Base-by-base conservation (phyloP, 306 rosid genomes). In the Rosa chinensis region DNA sequence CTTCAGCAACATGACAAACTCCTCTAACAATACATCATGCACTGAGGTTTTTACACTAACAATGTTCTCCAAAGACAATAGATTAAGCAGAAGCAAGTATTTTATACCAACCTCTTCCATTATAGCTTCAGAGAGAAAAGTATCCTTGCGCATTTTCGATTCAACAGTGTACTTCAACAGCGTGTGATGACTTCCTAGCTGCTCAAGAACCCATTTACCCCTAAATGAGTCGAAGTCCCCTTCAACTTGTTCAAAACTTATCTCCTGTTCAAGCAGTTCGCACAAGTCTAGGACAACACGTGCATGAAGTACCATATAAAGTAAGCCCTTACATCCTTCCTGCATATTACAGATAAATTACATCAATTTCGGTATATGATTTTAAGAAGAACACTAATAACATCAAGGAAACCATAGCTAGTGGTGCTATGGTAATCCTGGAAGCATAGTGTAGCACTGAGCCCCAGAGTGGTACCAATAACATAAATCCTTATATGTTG, bases 251-350 rank as follows among this genome's bases (percentile, higher is more conserved):
- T 90, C 96, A 78, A 95, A 95, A 80, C 91, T 89, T 76, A 95
- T 91, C 82, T 95, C 99, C 68, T 91, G 90, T 83, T 91, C 99
- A 67, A 88, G 87, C 76, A 74, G 82, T 78, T 95, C 98, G 47
- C 92, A 86, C 85, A 95, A 86, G 87, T 95, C 96, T 72, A 95
- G 87, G 72, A 95, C 95, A 79, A 91, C 99, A 35, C 99, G 98
- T n/a, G 99, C 99, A 62, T 95, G 99, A 74, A 95, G 96, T 75
- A 95, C 99, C 99, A 95, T 92, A 82, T 95, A 95, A 74, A 95
- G 98, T 32, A 95, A 84, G 59, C 99, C 98, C 87, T 92, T 95
- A 79, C 97, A 95, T 72, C 99, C 99, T 88, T 95, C 99, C 99
- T 95, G 88, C 81, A 82, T 32, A 73, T 39, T 64, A 21, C 17